Evolutionary conservation across 2,329 filamentous ascomycete species (phyloP), one percentile per base, ranked within the genome.

Genomic region (Acarospora socialis): DNA sequence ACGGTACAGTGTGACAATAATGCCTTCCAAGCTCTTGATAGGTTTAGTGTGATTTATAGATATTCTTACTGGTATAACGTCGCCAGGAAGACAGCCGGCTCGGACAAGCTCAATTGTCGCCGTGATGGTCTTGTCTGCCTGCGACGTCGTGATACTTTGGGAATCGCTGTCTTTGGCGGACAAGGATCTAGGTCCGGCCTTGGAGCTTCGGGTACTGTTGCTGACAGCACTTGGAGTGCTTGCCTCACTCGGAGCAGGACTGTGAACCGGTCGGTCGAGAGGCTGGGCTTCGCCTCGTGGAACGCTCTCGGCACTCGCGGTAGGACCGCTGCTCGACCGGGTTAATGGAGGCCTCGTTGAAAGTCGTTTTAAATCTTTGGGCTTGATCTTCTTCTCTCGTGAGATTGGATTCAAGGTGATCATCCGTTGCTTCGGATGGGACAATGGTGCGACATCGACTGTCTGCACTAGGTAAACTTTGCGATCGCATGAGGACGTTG

Each of bases 1-100:
- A 26, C 90, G 74, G 52, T 92, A 94, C 6, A 98, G 62, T 2
- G 90, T 95, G 27, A 93, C 73, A 38, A 95, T 90, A 28, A 95
- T 79, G 5, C 90, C 87, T 44, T 87, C 81, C 57, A 93, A 68
- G 51, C 84, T 95, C 59, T 87, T 83, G 48, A 95, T 73, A 36
- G 76, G 70, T 53, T 92, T 92, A 37, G 79, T 87, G 51, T 95
- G 90, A 41, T 83, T 78, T 37, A 98, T 76, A 1, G 70, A 74
- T 32, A 95, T 76, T 46, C 73, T 78, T 33, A 95, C 68, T 0
- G 81, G 75, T 25, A 95, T 65, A 15, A 70, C 71, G 45, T 95
- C 90, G 10, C 90, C 90, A 0, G 84, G 77, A 9, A 95, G 62
- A 49, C 79, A 92, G 12, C 86, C 90, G 8, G 81, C 79, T 49